Percentiles rank a stretch among this genome's conserved stretches.
phyloP scores from a whole-genome alignment of 75 land plant genomes.

The Sequoiadendron giganteum region DNA sequence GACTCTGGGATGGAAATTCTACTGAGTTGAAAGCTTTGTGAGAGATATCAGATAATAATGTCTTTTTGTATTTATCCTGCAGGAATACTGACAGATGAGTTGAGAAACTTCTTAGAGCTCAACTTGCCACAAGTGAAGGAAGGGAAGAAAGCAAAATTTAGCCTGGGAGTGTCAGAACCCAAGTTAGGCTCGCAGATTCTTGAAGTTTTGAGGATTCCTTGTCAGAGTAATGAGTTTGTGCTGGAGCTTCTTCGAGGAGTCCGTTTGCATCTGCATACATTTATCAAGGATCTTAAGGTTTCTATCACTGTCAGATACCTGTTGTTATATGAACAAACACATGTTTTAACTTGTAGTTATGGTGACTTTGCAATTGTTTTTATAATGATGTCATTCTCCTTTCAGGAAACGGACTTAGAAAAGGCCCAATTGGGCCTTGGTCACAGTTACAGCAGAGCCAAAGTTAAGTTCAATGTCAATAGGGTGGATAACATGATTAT shows the following conservation, averaged over 20 bases:
- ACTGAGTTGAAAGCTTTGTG: neutral
- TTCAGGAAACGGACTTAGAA: constrained; percentile 86
- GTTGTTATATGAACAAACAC: neutral
- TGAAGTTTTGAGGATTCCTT: constrained; percentile 72
- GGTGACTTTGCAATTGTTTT: neutral
- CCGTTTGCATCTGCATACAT: constrained; percentile 77
- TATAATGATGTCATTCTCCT: neutral
- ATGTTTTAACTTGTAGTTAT: constrained; percentile 3
- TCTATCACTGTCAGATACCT: neutral
- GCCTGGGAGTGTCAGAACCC: constrained; percentile 78
- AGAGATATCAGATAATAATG: neutral
- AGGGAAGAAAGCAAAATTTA: constrained; percentile 78
- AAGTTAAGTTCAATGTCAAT: constrained; percentile 98
- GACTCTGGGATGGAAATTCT: neutral
- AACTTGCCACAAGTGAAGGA: constrained; percentile 90
- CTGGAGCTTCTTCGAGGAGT: constrained; percentile 87
- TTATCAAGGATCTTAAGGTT: constrained; percentile 86
- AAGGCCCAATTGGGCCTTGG: constrained; percentile 95
- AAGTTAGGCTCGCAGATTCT: constrained; percentile 87
- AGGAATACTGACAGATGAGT: constrained; percentile 85
- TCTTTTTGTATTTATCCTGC: neutral
- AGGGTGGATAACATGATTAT: constrained; percentile 97
- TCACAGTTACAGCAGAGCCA: constrained; percentile 97
- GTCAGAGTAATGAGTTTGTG: constrained; percentile 88
- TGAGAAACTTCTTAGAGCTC: constrained; percentile 87